Conservation (phyloP, 164 flowering plant species). For the Piper betle region DNA sequence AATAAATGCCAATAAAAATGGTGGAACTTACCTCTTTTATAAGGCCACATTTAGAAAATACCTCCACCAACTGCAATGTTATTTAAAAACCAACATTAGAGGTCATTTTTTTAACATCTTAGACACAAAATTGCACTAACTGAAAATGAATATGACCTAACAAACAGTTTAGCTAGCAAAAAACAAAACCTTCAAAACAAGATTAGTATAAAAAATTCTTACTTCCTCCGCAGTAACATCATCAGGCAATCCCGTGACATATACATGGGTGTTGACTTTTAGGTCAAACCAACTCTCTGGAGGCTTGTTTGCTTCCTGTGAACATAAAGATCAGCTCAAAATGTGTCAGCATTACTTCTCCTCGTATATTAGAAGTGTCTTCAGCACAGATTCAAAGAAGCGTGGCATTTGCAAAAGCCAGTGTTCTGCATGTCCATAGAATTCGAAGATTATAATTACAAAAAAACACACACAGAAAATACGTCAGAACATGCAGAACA, state of each 20-base stretch:
- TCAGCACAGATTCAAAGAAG: constrained; percentile 9
- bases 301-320: constrained; percentile 90
- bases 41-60: constrained; percentile 91
- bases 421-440: constrained; percentile 3
- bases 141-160: neutral
- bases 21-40: constrained; percentile 64
- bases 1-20: neutral
- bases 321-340: constrained; percentile 11
- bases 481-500: neutral
- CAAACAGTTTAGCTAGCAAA: neutral
- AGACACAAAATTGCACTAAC: neutral
- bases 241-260: constrained; percentile 92
- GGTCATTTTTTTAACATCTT: neutral
- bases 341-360: constrained; percentile 8
- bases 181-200: no score
- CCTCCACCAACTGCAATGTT: constrained; percentile 67
- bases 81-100: no score
- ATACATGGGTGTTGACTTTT: constrained; percentile 94
- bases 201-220: constrained; percentile 8
- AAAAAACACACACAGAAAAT: neutral
- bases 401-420: constrained; percentile 5
- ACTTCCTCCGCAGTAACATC: constrained; percentile 93
- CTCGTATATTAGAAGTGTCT: constrained; percentile 7
- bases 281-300: constrained; percentile 98
- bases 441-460: constrained; percentile 6